Evolutionary conservation across 1,284 basidiomycete genomes (phyloP), one percentile per base, ranked within the genome.

Genomic region (Boletus semigastroideus): DNA sequence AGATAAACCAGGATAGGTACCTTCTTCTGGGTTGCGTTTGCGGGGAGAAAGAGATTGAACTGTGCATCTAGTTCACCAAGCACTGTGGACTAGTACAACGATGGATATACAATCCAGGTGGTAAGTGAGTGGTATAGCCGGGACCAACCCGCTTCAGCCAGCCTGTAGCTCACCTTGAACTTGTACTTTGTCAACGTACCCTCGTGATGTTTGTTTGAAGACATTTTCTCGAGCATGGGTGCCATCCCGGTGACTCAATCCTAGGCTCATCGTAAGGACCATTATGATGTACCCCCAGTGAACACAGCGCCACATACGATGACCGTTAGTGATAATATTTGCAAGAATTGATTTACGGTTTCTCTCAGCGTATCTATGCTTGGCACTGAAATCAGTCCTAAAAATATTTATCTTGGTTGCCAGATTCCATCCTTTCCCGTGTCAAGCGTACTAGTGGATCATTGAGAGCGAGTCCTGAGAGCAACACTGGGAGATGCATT

Each of bases 1-100:
- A 99, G 86, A 71, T 94, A 99, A 61, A 92, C 82, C 9, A 99
- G 76, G 3, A 96, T 75, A 0, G 95, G 94, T 1, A 88, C 90
- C 56, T 89, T 86, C 20, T 68, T 64, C 36, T 72, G 62, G 45
- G 73, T 60, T 1, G 87, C 81, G 46, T 80, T 78, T 19, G 79
- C 76, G 4, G 97, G 96, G 2, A 98, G 66, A 72, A 91, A 99
- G 59, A 99, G 74, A 71, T 98, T 98, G 78, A 99, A 92, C 42
- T 86, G 78, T 5, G 96, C 82, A 51, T 80, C 71, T 27, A 98
- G 80, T 27, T 86, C 87, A 40, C 92, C 93, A 22, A 99, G 84
- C 1, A 83, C 82, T 33, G 75, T 70, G 17, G 90, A 89, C 80
- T 83, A 54, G 11, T 17, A 14, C 34, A 25, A 36, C 14, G 16